phyloP scores from a whole-genome alignment of 2,329 filamentous ascomycete species.

The Fusarium hainanense region DNA sequence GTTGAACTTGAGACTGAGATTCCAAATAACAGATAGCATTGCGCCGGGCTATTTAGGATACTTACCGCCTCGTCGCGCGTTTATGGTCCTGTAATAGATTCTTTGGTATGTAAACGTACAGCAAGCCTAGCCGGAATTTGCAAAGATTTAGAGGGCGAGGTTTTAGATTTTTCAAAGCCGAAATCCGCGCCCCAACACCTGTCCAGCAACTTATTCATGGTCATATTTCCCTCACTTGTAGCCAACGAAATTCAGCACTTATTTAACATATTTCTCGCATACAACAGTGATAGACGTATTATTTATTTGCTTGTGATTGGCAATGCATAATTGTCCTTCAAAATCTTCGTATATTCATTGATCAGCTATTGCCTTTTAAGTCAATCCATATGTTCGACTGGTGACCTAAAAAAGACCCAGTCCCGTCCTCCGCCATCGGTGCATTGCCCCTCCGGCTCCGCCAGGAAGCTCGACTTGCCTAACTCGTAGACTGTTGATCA shows the following conservation, averaged over 20 bases:
- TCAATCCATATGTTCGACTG: neutral
- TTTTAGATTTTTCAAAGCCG: too few species aligned
- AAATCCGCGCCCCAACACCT: too few species aligned
- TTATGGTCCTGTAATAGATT: neutral
- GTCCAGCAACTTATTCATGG: too few species aligned
- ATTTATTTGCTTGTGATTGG: fast-evolving
- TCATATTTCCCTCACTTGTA: too few species aligned
- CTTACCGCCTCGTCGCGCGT: too few species aligned
- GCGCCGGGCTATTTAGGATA: fast-evolving
- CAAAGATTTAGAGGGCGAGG: fast-evolving
- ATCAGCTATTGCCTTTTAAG: neutral
- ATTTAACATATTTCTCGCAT: neutral
- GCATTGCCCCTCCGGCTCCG: too few species aligned
- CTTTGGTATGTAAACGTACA: too few species aligned
- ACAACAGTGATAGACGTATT: neutral
- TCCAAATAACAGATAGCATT: too few species aligned
- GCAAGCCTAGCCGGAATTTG: too few species aligned
- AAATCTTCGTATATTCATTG: neutral
- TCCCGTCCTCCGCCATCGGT: neutral
- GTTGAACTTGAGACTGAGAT: neutral
- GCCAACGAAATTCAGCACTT: too few species aligned
- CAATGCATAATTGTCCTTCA: neutral
- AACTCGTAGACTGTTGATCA: neutral
- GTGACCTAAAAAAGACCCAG: neutral
- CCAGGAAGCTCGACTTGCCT: neutral